Percentiles rank a stretch among this genome's conserved stretches.
These are phyloP conservation scores for Bruguiera gymnorhiza DNA, from an alignment of 345 rosid genomes.

Conservation along the genomic window DNA sequence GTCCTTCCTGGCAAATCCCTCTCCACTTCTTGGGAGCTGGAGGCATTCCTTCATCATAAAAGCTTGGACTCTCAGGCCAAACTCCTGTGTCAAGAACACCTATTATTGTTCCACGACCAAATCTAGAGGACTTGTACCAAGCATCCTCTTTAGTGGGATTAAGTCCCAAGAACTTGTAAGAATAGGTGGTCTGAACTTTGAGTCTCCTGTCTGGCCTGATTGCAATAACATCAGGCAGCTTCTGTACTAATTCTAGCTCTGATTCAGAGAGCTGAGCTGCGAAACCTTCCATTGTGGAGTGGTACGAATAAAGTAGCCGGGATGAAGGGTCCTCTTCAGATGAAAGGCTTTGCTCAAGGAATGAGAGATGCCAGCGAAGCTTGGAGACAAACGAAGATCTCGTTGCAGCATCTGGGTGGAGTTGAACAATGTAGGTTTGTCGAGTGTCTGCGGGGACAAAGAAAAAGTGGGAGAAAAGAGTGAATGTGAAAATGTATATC, in stretches of 20 bases:
- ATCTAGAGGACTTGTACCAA: constrained; percentile 53
- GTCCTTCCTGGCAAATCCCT: constrained; percentile 79
- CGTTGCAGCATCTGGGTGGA: constrained; percentile 54
- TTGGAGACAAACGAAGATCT: constrained; percentile 42
- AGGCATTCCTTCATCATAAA: constrained; percentile 67
- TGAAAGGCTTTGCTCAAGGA: constrained; percentile 47
- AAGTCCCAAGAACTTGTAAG: constrained; percentile 81
- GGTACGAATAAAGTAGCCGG: constrained; percentile 79
- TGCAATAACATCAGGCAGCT: constrained; percentile 59
- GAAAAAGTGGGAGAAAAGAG: constrained; percentile 29
- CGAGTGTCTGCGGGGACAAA: constrained; percentile 30
- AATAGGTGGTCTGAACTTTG: constrained; percentile 77
- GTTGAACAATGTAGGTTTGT: constrained; percentile 80
- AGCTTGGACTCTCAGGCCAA: constrained; percentile 95
- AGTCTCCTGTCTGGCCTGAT: constrained; percentile 60
- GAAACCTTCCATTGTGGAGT: constrained; percentile 81
- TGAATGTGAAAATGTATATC: constrained; percentile 19
- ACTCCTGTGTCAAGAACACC: constrained; percentile 85
- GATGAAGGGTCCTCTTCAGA: constrained; percentile 49
- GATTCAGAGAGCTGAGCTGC: constrained; percentile 67
- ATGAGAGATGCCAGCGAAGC: constrained; percentile 67
- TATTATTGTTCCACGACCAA: constrained; percentile 60
- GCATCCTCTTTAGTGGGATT: constrained; percentile 37
- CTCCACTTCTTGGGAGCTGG: constrained; percentile 66
- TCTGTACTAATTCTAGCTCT: constrained; percentile 45